A percentile compares a stretch with the other conserved stretches of the same genome.
Evolutionary conservation across 495 filamentous ascomycete species (phyloP).

Genomic region (Hamigera avellanea): DNA sequence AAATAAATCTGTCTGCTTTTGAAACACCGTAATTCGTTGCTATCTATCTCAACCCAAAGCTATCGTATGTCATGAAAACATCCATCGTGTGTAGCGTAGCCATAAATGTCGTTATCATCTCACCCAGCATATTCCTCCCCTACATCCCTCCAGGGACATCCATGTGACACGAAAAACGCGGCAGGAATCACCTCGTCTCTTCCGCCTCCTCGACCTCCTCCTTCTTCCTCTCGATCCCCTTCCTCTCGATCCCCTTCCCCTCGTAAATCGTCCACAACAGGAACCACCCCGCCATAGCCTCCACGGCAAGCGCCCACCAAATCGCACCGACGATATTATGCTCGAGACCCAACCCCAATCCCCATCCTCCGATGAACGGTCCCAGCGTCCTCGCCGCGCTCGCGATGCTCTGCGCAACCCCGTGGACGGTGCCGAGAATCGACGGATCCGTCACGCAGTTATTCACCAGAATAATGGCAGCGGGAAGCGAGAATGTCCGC

Average conservation of each 20-base stretch:
- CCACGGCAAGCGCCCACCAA: conserved; percentile 54
- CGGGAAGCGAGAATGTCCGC: conserved; percentile 59
- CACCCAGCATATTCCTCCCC: too few relatives aligned
- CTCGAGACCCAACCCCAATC: conserved; percentile 51
- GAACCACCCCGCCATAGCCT: conserved; percentile 38
- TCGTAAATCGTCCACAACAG: conserved; percentile 28
- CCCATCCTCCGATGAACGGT: conserved; percentile 51
- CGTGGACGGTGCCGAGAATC: conserved; percentile 59
- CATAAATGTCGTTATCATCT: too few relatives aligned
- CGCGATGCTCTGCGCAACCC: conserved; percentile 51
- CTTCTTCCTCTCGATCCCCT: neutral
- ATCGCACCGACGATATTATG: conserved; percentile 55
- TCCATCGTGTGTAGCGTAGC: too few relatives aligned
- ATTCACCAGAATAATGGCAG: conserved; percentile 56
- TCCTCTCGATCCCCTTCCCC: neutral
- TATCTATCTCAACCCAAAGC: too few relatives aligned
- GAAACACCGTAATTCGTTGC: too few relatives aligned
- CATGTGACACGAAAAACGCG: too few relatives aligned
- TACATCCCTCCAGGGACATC: too few relatives aligned
- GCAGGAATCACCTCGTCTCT: conserved; percentile 3
- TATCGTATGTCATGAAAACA: too few relatives aligned
- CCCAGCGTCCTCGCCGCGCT: conserved; percentile 52
- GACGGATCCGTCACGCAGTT: conserved; percentile 51
- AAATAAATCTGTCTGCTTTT: neutral
- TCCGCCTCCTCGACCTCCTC: conserved; percentile 10